phyloP scores from a whole-genome alignment of 805 yeast genomes.

The Candida koratica region DNA sequence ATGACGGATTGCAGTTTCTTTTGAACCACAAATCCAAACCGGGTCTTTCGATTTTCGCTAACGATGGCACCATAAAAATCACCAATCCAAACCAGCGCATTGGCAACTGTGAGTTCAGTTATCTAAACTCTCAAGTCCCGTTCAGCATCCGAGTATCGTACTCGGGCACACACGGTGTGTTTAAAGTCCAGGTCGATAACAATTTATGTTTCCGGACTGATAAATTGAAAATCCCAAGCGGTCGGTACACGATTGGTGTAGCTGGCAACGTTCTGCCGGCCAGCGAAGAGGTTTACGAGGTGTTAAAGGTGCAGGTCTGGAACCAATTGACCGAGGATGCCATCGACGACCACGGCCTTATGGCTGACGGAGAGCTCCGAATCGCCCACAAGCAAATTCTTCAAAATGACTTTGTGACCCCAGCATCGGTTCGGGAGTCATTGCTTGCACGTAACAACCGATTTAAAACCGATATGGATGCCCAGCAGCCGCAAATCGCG shows the following conservation, averaged over 20 bases:
- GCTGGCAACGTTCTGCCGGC: conserved; percentile 36
- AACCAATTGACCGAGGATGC: conserved; percentile 52
- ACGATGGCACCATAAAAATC: conserved; percentile 49
- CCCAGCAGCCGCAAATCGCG: neutral
- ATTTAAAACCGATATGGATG: conserved; percentile 11
- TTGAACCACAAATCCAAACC: conserved; percentile 49
- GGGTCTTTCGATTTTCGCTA: conserved; percentile 54
- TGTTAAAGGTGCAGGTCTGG: conserved; percentile 56
- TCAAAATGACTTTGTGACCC: conserved; percentile 12
- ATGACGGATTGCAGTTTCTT: conserved; percentile 61
- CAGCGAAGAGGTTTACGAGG: conserved; percentile 58
- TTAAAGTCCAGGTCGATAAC: conserved; percentile 71
- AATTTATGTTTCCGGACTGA: conserved; percentile 66
- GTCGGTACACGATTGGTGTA: conserved; percentile 48
- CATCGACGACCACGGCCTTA: conserved; percentile 51
- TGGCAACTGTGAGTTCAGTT: conserved; percentile 56
- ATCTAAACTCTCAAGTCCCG: conserved; percentile 69
- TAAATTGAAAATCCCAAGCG: conserved; percentile 43
- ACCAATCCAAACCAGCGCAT: conserved; percentile 34
- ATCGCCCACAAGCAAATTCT: conserved; percentile 24
- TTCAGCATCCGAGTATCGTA: conserved; percentile 63
- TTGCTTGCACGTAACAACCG: conserved; percentile 34
- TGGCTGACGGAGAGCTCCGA: conserved; percentile 42
- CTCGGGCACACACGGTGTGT: conserved; percentile 38
- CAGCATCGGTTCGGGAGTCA: conserved; percentile 30